Evolutionary conservation across 495 filamentous ascomycete species (phyloP).

Genomic region (Cudoniella acicularis): DNA sequence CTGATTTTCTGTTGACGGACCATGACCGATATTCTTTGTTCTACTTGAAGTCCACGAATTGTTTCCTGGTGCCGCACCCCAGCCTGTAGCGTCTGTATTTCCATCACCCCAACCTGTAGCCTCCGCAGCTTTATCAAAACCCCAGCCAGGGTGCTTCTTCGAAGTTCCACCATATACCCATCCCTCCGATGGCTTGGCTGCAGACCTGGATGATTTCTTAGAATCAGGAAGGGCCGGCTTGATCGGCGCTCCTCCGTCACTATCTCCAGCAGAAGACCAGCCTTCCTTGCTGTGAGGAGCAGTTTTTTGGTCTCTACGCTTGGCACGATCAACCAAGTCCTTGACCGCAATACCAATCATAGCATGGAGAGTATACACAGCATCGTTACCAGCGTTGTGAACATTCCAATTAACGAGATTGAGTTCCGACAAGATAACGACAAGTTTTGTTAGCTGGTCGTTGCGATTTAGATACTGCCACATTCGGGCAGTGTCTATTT

Average conservation of each 20-base stretch:
- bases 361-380: conserved; percentile 74
- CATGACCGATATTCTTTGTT: no score
- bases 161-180: no score
- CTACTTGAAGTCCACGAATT: no score
- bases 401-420: conserved; percentile 59
- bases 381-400: conserved; percentile 96
- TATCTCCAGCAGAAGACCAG: conserved; percentile 22
- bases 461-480: conserved; percentile 55
- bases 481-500: conserved; percentile 66
- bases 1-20: no score
- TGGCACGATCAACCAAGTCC: conserved; percentile 19
- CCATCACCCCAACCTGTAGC: no score
- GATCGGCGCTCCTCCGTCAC: conserved; percentile 20
- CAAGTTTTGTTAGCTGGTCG: conserved; percentile 50
- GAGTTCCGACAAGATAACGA: conserved; percentile 57
- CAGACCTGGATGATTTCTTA: not conserved
- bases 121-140: no score
- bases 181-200: no score
- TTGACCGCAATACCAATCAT: conserved; percentile 65
- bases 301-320: conserved; percentile 22
- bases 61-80: no score
- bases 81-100: no score
- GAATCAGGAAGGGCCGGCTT: not conserved
- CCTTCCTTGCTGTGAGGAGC: no score
- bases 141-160: no score